Evolutionary conservation across 257 asterid species (phyloP).

Genomic region (Voacanga thouarsii): DNA sequence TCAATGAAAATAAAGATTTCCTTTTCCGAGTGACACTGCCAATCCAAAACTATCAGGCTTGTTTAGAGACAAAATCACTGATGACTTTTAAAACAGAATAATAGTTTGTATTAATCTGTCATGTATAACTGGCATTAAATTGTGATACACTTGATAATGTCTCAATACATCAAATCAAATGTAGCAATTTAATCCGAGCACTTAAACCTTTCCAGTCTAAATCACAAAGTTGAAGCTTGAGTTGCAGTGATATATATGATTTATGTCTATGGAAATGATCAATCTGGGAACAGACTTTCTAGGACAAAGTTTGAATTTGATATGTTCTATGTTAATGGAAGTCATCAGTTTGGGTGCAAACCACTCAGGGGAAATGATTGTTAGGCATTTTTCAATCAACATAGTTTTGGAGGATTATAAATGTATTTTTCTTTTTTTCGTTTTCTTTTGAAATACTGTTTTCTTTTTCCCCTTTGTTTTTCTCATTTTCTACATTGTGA

Average conservation of each 20-base stretch:
- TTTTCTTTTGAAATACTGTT: not conserved
- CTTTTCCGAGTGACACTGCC: too few relatives aligned
- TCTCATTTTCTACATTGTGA: not conserved
- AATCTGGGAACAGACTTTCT: too few relatives aligned
- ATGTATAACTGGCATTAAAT: not conserved
- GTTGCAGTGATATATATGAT: not conserved
- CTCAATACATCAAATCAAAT: not conserved
- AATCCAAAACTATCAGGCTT: not conserved
- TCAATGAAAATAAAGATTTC: too few relatives aligned
- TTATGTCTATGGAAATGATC: too few relatives aligned
- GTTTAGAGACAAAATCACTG: not conserved
- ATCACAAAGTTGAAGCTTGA: not conserved
- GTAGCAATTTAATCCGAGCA: not conserved
- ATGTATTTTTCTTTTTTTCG: not conserved
- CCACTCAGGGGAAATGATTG: too few relatives aligned
- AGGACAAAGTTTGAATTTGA: too few relatives aligned
- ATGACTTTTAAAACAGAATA: not conserved
- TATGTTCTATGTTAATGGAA: not conserved
- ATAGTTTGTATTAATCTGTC: not conserved
- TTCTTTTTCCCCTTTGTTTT: not conserved
- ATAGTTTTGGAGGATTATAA: not conserved
- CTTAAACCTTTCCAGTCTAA: not conserved
- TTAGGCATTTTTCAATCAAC: not conserved
- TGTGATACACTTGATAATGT: not conserved
- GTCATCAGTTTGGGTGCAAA: too few relatives aligned